Conservation (phyloP, 495 filamentous ascomycete genomes). For the Penicillium pancosmium region DNA sequence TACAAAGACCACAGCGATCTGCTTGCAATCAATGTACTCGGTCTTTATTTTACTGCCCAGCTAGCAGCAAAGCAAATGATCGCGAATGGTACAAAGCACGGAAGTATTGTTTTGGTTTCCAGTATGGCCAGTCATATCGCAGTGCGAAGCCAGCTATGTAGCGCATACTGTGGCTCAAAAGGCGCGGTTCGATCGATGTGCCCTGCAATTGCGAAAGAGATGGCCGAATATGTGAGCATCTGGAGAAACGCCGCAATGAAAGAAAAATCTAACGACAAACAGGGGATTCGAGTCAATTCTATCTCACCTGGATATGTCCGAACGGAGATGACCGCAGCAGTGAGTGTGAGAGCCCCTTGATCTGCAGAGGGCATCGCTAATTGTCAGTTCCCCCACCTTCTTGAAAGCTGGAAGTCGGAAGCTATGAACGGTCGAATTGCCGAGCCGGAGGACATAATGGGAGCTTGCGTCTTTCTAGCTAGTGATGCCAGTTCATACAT, state of each 20-base stretch:
- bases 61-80: conserved; percentile 52
- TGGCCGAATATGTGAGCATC: conserved; percentile 37
- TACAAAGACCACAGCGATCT: conserved; percentile 47
- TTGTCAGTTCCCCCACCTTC: conserved; percentile 74
- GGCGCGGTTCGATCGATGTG: conserved; percentile 63
- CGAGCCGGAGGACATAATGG: conserved; percentile 78
- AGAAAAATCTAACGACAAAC: not conserved
- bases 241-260: not conserved
- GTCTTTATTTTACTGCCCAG: conserved; percentile 47
- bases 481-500: conserved; percentile 78
- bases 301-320: conserved; percentile 51
- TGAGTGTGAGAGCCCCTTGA: conserved; percentile 49
- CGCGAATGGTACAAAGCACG: conserved; percentile 45
- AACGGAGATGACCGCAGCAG: conserved; percentile 44
- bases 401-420: conserved; percentile 65
- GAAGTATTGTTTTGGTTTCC: conserved; percentile 50
- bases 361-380: conserved; percentile 48
- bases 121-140: conserved; percentile 53
- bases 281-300: conserved; percentile 48
- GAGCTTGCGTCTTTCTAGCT: conserved; percentile 78
- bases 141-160: conserved; percentile 73
- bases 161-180: conserved; percentile 73
- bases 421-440: conserved; percentile 77
- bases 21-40: conserved; percentile 39
- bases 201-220: conserved; percentile 71